phyloP scores from a whole-genome alignment of 148 eudicot species.

The Rhododendron griersonianum region DNA sequence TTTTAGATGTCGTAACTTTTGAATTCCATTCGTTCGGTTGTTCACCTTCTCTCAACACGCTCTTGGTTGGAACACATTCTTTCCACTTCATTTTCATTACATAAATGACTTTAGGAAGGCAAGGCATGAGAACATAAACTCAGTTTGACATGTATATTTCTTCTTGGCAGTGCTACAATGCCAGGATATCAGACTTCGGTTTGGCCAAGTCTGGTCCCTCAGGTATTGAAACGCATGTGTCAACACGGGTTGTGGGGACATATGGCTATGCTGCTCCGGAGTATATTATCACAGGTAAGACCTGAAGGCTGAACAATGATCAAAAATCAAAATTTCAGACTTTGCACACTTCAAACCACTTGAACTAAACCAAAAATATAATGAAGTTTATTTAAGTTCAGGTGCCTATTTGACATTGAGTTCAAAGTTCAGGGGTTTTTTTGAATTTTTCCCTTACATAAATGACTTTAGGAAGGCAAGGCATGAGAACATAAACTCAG shows the following conservation, averaged over 20 bases:
- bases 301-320: not conserved
- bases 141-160: not conserved
- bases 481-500: too few relatives aligned
- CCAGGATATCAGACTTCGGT: conserved; percentile 86
- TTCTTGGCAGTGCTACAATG: conserved; percentile 52
- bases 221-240: conserved; percentile 60
- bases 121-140: not conserved
- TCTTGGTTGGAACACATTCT: not conserved
- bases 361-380: too few relatives aligned
- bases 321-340: not conserved
- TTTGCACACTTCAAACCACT: not conserved
- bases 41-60: not conserved
- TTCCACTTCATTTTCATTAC: not conserved
- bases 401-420: too few relatives aligned
- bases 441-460: too few relatives aligned
- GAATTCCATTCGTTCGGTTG: not conserved
- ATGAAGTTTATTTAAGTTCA: too few relatives aligned
- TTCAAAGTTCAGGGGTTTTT: too few relatives aligned
- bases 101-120: not conserved
- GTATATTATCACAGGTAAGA: conserved; percentile 76
- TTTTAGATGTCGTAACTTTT: not conserved
- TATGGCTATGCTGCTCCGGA: conserved; percentile 92
- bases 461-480: too few relatives aligned
- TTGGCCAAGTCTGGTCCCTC: conserved; percentile 76
- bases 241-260: conserved; percentile 82